Evolutionary conservation across 202 grass and related monocot species (phyloP).

Genomic region (Dendrocalamus latiflorus): DNA sequence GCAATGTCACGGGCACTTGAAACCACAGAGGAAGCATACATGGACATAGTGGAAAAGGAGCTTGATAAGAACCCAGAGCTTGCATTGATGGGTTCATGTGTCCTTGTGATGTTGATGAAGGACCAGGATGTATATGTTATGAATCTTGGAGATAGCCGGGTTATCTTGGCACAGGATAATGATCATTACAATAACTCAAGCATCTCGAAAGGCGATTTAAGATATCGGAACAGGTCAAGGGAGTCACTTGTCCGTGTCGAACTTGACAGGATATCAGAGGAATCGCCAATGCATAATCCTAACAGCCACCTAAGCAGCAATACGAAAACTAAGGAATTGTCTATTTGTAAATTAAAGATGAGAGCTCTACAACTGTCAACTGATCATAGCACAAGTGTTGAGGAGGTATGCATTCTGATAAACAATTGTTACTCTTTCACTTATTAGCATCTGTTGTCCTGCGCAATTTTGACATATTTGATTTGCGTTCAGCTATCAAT

Average conservation of each 20-base stretch:
- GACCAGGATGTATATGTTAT: slow-evolving; percentile 95
- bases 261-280: slow-evolving; percentile 84
- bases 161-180: slow-evolving; percentile 79
- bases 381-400: slow-evolving; percentile 76
- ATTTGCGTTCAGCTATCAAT: no score
- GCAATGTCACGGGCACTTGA: no score
- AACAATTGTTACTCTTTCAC: background rate
- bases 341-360: no score
- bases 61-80: no score
- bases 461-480: no score
- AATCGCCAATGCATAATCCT: slow-evolving; percentile 85
- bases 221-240: slow-evolving; percentile 54
- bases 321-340: slow-evolving; percentile 70
- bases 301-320: slow-evolving; percentile 47
- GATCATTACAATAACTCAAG: slow-evolving; percentile 42
- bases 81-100: slow-evolving; percentile 83
- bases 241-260: slow-evolving; percentile 74
- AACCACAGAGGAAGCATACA: no score
- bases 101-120: slow-evolving; percentile 95
- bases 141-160: slow-evolving; percentile 88
- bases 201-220: slow-evolving; percentile 49
- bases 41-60: no score
- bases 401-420: slow-evolving; percentile 57
- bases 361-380: slow-evolving; percentile 62
- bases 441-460: background rate